These are phyloP conservation scores for Golubevia pallescens DNA, from an alignment of 1,284 basidiomycete genomes.

Conservation along the genomic window DNA sequence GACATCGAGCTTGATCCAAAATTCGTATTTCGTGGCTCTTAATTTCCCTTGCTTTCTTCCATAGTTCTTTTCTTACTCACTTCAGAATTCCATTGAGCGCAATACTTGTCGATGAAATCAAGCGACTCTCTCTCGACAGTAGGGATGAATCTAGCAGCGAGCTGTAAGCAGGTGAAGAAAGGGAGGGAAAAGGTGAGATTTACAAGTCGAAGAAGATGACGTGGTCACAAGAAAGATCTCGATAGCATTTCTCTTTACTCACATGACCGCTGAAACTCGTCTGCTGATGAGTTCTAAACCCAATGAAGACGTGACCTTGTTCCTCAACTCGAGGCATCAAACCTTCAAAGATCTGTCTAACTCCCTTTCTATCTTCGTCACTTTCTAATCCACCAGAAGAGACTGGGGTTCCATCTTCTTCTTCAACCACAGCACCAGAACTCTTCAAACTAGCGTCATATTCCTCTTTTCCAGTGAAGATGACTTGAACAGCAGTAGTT, in stretches of 20 bases:
- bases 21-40: too few relatives aligned
- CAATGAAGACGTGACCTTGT: conserved; percentile 65
- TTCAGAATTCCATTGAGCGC: conserved; percentile 45
- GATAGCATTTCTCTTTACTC: too few relatives aligned
- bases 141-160: conserved; percentile 90
- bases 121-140: conserved; percentile 96
- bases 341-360: conserved; percentile 60
- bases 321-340: conserved; percentile 54
- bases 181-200: too few relatives aligned
- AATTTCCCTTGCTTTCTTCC: too few relatives aligned
- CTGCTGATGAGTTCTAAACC: conserved; percentile 78
- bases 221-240: too few relatives aligned
- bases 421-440: neutral
- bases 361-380: conserved; percentile 71
- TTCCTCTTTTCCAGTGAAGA: conserved; percentile 89
- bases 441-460: conserved; percentile 71
- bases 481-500: conserved; percentile 79
- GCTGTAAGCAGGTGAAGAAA: too few relatives aligned
- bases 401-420: too few relatives aligned
- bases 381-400: conserved; percentile 65
- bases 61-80: too few relatives aligned
- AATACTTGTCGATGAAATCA: conserved; percentile 69
- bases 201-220: too few relatives aligned
- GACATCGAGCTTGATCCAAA: too few relatives aligned
- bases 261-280: conserved; percentile 90